These are phyloP conservation scores for Yamadazyma taylorii DNA, from an alignment of 1,139 yeast species.

Conservation along the genomic window DNA sequence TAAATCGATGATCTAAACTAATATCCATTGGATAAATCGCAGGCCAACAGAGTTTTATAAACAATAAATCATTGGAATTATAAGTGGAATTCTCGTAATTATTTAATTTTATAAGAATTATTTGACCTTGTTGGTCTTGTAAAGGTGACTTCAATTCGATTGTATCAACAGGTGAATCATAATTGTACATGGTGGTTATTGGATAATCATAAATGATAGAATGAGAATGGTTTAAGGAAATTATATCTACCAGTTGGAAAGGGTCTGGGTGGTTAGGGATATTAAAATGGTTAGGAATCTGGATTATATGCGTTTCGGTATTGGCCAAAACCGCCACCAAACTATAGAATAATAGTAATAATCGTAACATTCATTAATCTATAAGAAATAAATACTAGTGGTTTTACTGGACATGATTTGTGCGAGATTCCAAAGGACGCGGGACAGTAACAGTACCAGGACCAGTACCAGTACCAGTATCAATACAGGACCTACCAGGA, in stretches of 20 bases:
- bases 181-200: conserved; percentile 19
- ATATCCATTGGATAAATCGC: conserved; percentile 39
- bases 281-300: conserved; percentile 38
- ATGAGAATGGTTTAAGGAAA: conserved; percentile 27
- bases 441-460: no score
- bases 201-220: conserved; percentile 31
- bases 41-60: conserved; percentile 47
- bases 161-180: conserved; percentile 5
- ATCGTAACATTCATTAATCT: background rate
- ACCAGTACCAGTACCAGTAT: no score
- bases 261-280: conserved; percentile 24
- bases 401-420: no score
- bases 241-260: conserved; percentile 5
- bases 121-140: conserved; percentile 9
- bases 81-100: conserved; percentile 32
- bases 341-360: background rate
- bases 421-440: no score
- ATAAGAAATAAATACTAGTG: no score
- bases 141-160: conserved; percentile 11
- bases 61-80: conserved; percentile 31
- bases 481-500: no score
- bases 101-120: conserved; percentile 33
- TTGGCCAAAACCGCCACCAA: conserved; percentile 24
- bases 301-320: conserved; percentile 37
- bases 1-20: conserved; percentile 23